Evolutionary conservation across 1,139 yeast genomes (phyloP).

Genomic region (Taphrina flavorubra): DNA sequence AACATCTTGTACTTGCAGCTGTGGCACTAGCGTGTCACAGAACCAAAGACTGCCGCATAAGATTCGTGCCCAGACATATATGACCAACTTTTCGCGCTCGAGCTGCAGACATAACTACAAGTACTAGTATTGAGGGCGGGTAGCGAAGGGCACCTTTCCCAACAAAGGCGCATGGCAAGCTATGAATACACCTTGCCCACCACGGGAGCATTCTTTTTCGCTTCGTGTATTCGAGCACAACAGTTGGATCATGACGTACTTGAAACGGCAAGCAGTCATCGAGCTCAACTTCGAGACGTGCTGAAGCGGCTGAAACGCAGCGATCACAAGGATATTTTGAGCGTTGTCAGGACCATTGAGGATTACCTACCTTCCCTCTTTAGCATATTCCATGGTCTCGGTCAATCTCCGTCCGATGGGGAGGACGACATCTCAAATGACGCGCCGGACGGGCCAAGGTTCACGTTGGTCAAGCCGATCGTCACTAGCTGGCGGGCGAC

Average conservation of each 20-base stretch:
- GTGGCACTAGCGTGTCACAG: too few relatives aligned
- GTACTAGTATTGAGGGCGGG: too few relatives aligned
- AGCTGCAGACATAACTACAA: too few relatives aligned
- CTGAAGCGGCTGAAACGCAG: conserved; percentile 35
- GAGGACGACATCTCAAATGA: neutral
- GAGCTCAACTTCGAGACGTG: conserved; percentile 34
- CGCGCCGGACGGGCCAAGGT: neutral
- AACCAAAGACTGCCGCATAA: too few relatives aligned
- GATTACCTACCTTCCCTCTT: conserved; percentile 32
- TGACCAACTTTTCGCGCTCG: too few relatives aligned
- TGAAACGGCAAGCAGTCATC: conserved; percentile 19
- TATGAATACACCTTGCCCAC: conserved; percentile 29
- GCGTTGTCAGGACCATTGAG: conserved; percentile 26
- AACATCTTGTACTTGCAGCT: too few relatives aligned
- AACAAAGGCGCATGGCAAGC: neutral
- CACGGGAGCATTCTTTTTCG: conserved; percentile 32
- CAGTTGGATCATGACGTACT: neutral
- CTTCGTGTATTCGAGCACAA: neutral
- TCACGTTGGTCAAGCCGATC: neutral
- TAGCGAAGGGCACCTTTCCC: too few relatives aligned
- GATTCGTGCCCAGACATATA: too few relatives aligned
- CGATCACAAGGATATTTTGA: conserved; percentile 23
- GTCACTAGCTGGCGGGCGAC: conserved; percentile 32
- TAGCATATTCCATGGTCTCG: conserved; percentile 12
- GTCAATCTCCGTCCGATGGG: neutral